Conservation (phyloP, 768 basidiomycete genomes). For the Termitomyces sp. region DNA sequence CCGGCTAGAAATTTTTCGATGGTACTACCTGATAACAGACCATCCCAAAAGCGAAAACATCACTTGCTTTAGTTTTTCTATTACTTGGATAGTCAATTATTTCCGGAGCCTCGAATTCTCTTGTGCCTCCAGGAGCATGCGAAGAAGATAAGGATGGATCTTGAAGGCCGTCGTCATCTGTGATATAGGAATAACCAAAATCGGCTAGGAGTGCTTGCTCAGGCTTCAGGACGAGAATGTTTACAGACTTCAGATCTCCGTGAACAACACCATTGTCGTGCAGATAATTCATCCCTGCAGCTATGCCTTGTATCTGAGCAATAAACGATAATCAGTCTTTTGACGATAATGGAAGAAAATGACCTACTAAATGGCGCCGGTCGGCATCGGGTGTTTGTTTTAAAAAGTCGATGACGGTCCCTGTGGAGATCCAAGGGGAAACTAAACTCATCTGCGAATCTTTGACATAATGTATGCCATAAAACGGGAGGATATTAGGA, state of each 20-base stretch:
- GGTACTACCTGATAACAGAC: not conserved
- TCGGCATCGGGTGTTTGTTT: constrained; percentile 9
- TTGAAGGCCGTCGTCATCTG: constrained; percentile 6
- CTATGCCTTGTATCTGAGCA: constrained; percentile 25
- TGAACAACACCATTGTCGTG: constrained; percentile 33
- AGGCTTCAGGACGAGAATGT: constrained; percentile 37
- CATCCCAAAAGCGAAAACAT: not conserved
- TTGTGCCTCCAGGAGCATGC: not conserved
- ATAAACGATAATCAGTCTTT: constrained; percentile 2
- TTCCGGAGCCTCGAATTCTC: not conserved
- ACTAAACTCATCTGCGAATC: constrained; percentile 27
- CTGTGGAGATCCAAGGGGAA: constrained; percentile 33
- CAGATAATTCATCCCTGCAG: constrained; percentile 27
- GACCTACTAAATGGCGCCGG: constrained; percentile 8
- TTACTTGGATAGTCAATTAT: not conserved
- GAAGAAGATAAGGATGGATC: not conserved
- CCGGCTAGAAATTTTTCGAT: not conserved
- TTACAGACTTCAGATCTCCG: constrained; percentile 42
- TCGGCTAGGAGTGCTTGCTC: constrained; percentile 44
- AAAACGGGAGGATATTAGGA: constrained; percentile 28
- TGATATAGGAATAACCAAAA: constrained; percentile 38
- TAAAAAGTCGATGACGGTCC: constrained; percentile 25
- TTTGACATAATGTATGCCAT: constrained; percentile 23
- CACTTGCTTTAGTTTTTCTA: not conserved
- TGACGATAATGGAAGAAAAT: constrained; percentile 3